Percentiles rank a stretch among this genome's conserved stretches.
Conservation (phyloP, 1,284 basidiomycete species). For the Boletellus deceptivus region DNA sequence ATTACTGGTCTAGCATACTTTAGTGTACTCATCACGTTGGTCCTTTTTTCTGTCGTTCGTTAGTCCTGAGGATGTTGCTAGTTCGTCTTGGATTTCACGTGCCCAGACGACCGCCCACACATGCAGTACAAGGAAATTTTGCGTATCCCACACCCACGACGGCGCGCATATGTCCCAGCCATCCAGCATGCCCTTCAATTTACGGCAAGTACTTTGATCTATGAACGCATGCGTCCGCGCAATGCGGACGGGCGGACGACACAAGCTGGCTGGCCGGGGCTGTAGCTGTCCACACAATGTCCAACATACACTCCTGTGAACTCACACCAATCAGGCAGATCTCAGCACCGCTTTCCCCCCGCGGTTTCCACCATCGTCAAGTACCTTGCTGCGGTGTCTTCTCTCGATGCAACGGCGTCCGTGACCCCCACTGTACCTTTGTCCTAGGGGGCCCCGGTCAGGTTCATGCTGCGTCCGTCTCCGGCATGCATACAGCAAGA, state of each 20-base stretch:
- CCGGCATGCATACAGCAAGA: slow-evolving; percentile 21
- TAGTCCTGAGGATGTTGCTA: not conserved
- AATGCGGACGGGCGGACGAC: not conserved
- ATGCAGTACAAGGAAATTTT: too few species aligned
- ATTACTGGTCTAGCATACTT: slow-evolving; percentile 1
- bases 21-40: slow-evolving; percentile 10
- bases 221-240: not conserved
- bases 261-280: too few species aligned
- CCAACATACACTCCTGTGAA: not conserved
- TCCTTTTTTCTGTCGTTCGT: not conserved
- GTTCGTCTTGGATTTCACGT: slow-evolving; percentile 1
- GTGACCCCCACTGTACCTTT: too few species aligned
- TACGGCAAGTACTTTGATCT: slow-evolving; percentile 4
- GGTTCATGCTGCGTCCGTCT: slow-evolving; percentile 1
- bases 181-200: not conserved
- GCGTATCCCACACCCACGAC: too few species aligned
- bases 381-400: too few species aligned
- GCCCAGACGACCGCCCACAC: not conserved
- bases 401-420: too few species aligned
- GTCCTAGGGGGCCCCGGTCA: not conserved
- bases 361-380: too few species aligned
- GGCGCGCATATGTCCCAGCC: not conserved
- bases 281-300: not conserved
- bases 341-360: not conserved
- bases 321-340: not conserved